Evolutionary conservation across 306 rosid species (phyloP), one percentile per base, ranked within the genome.

Genomic region (Fragaria vesca): DNA sequence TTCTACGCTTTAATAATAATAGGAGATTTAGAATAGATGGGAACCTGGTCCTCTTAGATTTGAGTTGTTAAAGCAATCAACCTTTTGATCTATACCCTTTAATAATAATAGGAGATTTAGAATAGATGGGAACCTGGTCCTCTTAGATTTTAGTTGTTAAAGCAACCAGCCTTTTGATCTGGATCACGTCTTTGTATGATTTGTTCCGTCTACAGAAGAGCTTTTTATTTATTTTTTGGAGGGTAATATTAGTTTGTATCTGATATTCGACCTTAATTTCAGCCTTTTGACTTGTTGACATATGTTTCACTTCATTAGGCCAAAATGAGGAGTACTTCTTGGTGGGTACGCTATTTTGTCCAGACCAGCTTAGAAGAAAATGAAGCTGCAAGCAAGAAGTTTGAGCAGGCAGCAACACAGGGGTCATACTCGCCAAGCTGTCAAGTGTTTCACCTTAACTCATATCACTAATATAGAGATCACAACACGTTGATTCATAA

Each of bases 401-500:
- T 91, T 80, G 90, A 91, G 79, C 86, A 78, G 84, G 93, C 90
- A 68, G 85, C 96, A 52, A 78, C 90, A 36, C 84, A 88, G 87
- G 74, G 69, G 74, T 85, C 89, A 16, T 94, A 87, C 86, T 79
- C 68, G 77, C 90, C 97, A 72, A 50, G 77, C 82, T 91, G 98
- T 84, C 94, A 94, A 89, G 82, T 91, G 69, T 91, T 91, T 83
- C 98, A 94, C 83, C 93, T 94, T 69, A 90, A 76, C 80, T 88
- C 92, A 79, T 84, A 83, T 69, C 88, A 90, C 73, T 94, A 81
- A 87, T 82, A 45, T 77, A 67, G 69, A 77, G 46, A 76, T 78
- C 54, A 73, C 36, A 52, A 38, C 61, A 21, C 58, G 48, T 73
- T 74, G 51, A 58, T 87, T 79, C 69, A 54, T 78, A 11, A 47